These are phyloP conservation scores for Microbotryum lychnidis-dioicae DNA, from an alignment of 1,284 basidiomycete species.

Conservation along the genomic window DNA sequence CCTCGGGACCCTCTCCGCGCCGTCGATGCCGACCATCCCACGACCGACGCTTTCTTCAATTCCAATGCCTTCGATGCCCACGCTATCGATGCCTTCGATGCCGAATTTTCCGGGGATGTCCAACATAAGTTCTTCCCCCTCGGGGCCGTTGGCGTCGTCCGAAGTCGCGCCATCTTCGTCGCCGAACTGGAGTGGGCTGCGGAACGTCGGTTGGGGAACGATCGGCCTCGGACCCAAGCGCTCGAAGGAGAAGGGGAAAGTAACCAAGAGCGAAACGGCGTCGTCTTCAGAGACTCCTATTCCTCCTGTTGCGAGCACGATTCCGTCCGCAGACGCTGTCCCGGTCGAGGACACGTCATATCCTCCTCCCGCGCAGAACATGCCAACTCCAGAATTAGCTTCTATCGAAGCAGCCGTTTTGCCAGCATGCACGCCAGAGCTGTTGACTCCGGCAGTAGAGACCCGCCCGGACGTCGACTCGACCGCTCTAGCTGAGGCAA, in stretches of 20 bases:
- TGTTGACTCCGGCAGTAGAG: slow-evolving; percentile 14
- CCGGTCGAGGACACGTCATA: too few species aligned
- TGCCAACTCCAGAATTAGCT: too few species aligned
- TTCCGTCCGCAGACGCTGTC: too few species aligned
- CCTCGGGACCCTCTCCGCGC: background rate
- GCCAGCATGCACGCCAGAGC: background rate
- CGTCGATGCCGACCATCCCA: background rate
- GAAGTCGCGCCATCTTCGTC: background rate
- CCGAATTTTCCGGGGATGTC: background rate
- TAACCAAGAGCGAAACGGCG: too few species aligned
- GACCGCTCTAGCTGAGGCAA: slow-evolving; percentile 14
- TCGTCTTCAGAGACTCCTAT: too few species aligned
- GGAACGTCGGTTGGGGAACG: background rate
- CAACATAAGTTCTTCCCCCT: background rate
- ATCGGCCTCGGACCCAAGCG: too few species aligned
- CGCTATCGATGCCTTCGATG: slow-evolving; percentile 3
- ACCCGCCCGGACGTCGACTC: slow-evolving; percentile 11
- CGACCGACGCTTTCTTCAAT: background rate
- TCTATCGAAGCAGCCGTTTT: too few species aligned
- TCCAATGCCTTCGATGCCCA: background rate
- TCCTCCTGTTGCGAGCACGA: too few species aligned
- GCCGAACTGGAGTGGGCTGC: background rate
- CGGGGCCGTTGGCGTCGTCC: background rate
- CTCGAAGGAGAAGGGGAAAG: too few species aligned
- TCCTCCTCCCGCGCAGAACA: too few species aligned